phyloP scores from a whole-genome alignment of 1,284 basidiomycete genomes.

The Porogramme epimiltina region DNA sequence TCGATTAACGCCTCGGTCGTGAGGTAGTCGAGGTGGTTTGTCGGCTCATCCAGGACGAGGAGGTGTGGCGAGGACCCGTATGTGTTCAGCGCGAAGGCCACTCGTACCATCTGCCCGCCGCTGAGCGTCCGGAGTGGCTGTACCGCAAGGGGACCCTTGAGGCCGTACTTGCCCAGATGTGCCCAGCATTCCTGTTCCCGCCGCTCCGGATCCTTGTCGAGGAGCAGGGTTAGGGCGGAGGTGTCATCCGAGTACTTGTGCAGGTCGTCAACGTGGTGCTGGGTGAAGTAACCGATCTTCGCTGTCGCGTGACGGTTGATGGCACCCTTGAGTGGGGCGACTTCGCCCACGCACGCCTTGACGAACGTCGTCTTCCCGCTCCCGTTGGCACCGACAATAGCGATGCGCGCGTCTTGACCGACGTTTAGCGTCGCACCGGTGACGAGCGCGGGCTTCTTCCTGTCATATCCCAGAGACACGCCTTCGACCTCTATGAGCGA shows the following conservation, averaged over 20 bases:
- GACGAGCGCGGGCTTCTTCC: constrained; percentile 41
- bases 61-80: constrained; percentile 80
- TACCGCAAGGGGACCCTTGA: constrained; percentile 45
- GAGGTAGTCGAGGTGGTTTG: constrained; percentile 85
- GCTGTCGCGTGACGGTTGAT: constrained; percentile 60
- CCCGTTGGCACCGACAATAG: constrained; percentile 58
- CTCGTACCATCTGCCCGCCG: constrained; percentile 60
- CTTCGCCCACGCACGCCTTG: constrained; percentile 53
- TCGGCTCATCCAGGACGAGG: constrained; percentile 87
- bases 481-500: constrained; percentile 53
- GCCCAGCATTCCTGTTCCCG: constrained; percentile 38
- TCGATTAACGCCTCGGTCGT: constrained; percentile 20
- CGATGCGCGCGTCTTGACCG: constrained; percentile 56
- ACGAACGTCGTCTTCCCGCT: constrained; percentile 66
- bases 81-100: constrained; percentile 48
- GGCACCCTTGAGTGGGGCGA: constrained; percentile 52
- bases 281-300: constrained; percentile 58
- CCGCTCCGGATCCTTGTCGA: constrained; percentile 31
- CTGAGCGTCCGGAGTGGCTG: constrained; percentile 47
- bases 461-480: constrained; percentile 46
- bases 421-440: constrained; percentile 58
- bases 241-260: constrained; percentile 26
- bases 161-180: constrained; percentile 51
- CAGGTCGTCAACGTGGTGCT: constrained; percentile 59
- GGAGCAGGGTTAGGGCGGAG: constrained; percentile 44